Evolutionary conservation across 495 filamentous ascomycete species (phyloP).

Genomic region (Daldinia grandis): DNA sequence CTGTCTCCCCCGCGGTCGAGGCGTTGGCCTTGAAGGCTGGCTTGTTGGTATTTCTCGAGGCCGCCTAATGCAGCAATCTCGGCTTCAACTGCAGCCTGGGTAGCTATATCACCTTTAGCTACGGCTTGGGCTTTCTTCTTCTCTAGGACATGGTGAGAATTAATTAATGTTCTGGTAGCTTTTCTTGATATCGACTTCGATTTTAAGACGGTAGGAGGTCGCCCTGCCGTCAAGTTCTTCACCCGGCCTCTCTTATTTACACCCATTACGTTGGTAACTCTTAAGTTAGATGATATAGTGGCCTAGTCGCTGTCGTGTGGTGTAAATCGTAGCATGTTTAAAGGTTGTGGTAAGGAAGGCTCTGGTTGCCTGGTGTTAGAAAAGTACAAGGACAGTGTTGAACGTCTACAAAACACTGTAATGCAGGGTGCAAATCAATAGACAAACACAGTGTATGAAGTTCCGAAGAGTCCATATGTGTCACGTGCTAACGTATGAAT

Average conservation of each 20-base stretch:
- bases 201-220: conserved; percentile 66
- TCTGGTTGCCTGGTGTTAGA: neutral
- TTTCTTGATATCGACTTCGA: conserved; percentile 75
- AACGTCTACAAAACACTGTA: neutral
- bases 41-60: conserved; percentile 82
- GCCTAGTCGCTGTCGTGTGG: neutral
- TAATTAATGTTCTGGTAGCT: conserved; percentile 81
- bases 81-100: conserved; percentile 63
- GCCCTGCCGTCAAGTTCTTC: conserved; percentile 70
- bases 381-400: conserved; percentile 2
- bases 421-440: neutral
- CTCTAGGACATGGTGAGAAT: conserved; percentile 82
- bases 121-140: conserved; percentile 77
- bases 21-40: conserved; percentile 88
- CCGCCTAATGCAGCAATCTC: conserved; percentile 72
- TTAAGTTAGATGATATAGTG: neutral
- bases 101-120: conserved; percentile 65
- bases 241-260: conserved; percentile 48
- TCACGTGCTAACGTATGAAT: neutral
- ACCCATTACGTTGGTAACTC: conserved; percentile 38
- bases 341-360: neutral
- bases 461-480: neutral
- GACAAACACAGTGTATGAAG: neutral
- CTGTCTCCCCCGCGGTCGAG: conserved; percentile 89
- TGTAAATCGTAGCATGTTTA: neutral